phyloP scores from a whole-genome alignment of 169 alveolate species.

The Plasmodium vivax region DNA sequence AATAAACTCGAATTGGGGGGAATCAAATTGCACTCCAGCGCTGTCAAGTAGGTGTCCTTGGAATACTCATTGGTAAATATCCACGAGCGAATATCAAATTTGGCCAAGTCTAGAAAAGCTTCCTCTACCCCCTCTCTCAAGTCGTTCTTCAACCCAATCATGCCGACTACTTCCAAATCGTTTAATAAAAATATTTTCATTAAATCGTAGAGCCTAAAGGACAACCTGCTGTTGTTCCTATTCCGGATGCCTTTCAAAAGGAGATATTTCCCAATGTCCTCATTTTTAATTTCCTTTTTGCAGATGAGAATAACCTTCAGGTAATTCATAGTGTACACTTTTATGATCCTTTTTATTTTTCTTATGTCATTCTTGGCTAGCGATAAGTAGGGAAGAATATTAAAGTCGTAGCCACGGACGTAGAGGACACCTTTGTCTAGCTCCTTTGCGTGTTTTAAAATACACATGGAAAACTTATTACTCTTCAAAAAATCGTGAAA shows the following conservation, averaged over 20 bases:
- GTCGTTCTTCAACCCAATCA: constrained; percentile 61
- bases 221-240: constrained; percentile 6
- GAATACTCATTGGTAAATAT: constrained; percentile 71
- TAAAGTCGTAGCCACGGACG: constrained; percentile 72
- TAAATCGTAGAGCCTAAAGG: constrained; percentile 45
- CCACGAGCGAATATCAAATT: constrained; percentile 73
- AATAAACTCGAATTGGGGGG: constrained; percentile 40
- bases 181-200: constrained; percentile 59
- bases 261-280: constrained; percentile 69
- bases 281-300: constrained; percentile 63
- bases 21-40: constrained; percentile 56
- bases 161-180: constrained; percentile 65
- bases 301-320: constrained; percentile 62
- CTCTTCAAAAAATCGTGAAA: constrained; percentile 71
- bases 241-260: constrained; percentile 23
- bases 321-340: constrained; percentile 64
- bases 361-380: constrained; percentile 31
- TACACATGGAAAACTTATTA: constrained; percentile 59
- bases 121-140: constrained; percentile 65
- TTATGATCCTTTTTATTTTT: constrained; percentile 47
- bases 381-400: constrained; percentile 50
- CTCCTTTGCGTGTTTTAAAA: constrained; percentile 48
- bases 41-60: constrained; percentile 70
- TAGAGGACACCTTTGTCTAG: constrained; percentile 21
- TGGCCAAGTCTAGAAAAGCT: constrained; percentile 38